These are phyloP conservation scores for Phytopythium litorale DNA, from an alignment of 352 stramenopile species.

Conservation along the genomic window DNA sequence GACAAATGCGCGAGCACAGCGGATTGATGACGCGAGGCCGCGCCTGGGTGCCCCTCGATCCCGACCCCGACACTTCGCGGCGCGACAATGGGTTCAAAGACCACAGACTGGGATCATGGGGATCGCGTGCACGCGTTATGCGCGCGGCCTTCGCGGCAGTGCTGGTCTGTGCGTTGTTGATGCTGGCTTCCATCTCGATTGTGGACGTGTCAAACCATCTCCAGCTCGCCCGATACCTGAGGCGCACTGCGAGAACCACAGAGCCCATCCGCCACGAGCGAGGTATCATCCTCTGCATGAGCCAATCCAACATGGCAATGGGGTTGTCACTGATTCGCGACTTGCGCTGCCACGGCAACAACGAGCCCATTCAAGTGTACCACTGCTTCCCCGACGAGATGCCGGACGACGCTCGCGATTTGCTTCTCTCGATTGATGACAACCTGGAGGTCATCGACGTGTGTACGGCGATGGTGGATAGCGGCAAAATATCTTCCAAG, in stretches of 20 bases:
- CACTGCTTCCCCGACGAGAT: conserved; percentile 17
- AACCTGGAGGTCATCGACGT: conserved; percentile 21
- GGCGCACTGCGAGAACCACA: no score
- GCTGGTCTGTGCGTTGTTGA: not conserved
- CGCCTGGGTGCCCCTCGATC: not conserved
- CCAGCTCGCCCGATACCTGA: not conserved
- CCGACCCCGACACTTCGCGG: not conserved
- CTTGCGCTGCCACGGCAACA: conserved; percentile 19
- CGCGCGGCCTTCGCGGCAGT: not conserved
- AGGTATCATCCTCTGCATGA: conserved; percentile 19
- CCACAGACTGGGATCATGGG: not conserved
- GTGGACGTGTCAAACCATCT: not conserved
- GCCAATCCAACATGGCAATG: conserved; percentile 11
- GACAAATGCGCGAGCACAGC: not conserved
- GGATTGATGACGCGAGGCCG: not conserved
- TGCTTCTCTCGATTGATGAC: conserved; percentile 3
- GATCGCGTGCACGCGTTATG: not conserved
- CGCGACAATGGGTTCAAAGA: not conserved
- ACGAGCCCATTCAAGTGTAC: conserved; percentile 22
- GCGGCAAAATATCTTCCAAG: not conserved
- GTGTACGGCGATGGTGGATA: conserved; percentile 9
- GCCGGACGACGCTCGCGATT: not conserved
- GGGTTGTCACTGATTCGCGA: conserved; percentile 25
- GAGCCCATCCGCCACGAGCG: not conserved
- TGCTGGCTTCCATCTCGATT: not conserved